These are phyloP conservation scores for Eucalyptus cloeziana DNA, from an alignment of 345 rosid genomes.

Conservation along the genomic window DNA sequence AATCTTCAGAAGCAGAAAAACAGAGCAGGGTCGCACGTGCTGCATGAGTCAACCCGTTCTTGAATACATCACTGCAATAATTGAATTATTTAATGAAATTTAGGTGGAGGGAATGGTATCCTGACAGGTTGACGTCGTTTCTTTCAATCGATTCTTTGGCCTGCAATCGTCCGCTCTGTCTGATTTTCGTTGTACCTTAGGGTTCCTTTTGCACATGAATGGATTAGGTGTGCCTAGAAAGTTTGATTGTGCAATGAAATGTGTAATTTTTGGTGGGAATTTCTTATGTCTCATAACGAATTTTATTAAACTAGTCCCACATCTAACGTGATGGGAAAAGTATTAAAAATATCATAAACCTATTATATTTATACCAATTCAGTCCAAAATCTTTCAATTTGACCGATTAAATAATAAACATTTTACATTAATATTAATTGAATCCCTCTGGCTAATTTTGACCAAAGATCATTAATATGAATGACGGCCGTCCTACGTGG, in stretches of 20 bases:
- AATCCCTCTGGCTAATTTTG: rapidly evolving
- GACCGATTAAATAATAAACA: rapidly evolving
- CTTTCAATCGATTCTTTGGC: neutral
- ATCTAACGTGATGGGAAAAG: neutral
- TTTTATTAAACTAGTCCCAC: neutral
- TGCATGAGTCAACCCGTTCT: neutral
- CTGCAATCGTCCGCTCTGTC: neutral
- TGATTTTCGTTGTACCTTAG: neutral
- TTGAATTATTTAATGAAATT: neutral
- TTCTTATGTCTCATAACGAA: neutral
- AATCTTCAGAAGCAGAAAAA: neutral
- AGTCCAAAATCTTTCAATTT: rapidly evolving
- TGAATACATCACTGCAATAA: neutral
- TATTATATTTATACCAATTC: too few relatives aligned
- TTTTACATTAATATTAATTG: too few relatives aligned
- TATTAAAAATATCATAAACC: too few relatives aligned
- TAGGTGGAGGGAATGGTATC: neutral
- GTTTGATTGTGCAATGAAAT: neutral
- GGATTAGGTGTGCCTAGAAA: neutral
- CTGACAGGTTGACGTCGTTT: neutral
- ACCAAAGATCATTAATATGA: rapidly evolving
- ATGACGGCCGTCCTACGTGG: rapidly evolving
- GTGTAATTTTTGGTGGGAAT: neutral
- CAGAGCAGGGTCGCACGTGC: neutral
- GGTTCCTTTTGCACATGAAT: neutral